phyloP scores from a whole-genome alignment of 73 alveolate species.

The Loxodes magnus region DNA sequence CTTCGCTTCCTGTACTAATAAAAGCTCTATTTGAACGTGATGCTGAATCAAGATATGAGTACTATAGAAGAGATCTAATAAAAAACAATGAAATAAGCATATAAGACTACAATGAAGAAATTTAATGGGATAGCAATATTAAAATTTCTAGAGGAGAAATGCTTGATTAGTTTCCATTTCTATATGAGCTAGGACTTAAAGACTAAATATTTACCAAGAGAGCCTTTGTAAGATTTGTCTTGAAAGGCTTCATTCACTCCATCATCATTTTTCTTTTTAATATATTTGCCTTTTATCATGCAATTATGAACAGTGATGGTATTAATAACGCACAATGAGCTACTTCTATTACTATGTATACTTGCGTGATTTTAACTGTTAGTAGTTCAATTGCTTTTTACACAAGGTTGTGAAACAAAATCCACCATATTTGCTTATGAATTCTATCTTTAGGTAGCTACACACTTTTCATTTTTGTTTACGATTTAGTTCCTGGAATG shows the following conservation, averaged over 20 bases:
- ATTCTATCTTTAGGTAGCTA: background rate
- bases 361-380: constrained; percentile 24
- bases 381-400: constrained; percentile 19
- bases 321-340: constrained; percentile 16
- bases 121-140: constrained; percentile 5
- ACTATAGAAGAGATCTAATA: too few species aligned
- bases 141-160: constrained; percentile 13
- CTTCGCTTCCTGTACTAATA: constrained; percentile 84
- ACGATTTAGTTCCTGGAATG: background rate
- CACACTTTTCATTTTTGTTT: background rate
- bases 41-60: too few species aligned
- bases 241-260: constrained; percentile 17
- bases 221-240: constrained; percentile 16
- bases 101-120: too few species aligned
- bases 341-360: constrained; percentile 20
- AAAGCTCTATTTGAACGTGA: constrained; percentile 86
- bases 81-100: too few species aligned
- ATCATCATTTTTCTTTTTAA: constrained; percentile 13
- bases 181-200: constrained; percentile 22
- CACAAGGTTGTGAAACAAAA: constrained; percentile 19
- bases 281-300: constrained; percentile 10
- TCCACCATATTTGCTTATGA: background rate
- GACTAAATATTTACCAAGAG: constrained; percentile 22
- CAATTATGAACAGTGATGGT: constrained; percentile 10
- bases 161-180: constrained; percentile 14